phyloP scores from a whole-genome alignment of 148 eudicot species.

The Rhododendron kiyosumense region DNA sequence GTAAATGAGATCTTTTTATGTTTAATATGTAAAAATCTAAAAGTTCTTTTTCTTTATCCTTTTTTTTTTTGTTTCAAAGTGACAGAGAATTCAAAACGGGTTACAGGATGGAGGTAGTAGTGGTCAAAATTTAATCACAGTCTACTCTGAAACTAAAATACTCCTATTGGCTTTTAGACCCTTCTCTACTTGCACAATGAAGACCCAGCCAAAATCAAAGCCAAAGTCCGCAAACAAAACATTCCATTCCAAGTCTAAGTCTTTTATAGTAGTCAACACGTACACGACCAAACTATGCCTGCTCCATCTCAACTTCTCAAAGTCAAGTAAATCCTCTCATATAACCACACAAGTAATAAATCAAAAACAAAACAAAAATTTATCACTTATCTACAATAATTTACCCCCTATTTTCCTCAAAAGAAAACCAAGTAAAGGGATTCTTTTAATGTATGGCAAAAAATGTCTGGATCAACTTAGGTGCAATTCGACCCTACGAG shows the following conservation, averaged over 20 bases:
- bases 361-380: background rate
- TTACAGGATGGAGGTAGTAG: background rate
- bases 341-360: background rate
- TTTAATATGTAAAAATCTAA: no score
- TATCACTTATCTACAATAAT: background rate
- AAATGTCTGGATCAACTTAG: no score
- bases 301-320: background rate
- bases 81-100: background rate
- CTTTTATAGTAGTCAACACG: background rate
- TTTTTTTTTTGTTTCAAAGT: no score
- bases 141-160: no score
- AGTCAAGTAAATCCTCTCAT: background rate
- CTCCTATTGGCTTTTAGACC: background rate
- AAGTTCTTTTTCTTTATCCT: no score
- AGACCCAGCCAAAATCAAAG: background rate
- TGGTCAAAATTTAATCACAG: no score
- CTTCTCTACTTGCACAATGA: background rate
- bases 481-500: no score
- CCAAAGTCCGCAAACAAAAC: background rate
- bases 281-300: no score
- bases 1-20: no score
- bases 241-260: background rate
- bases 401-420: background rate
- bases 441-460: no score
- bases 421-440: background rate